Evolutionary conservation across 495 filamentous ascomycete species (phyloP), one percentile per base, ranked within the genome.

Genomic region (Pseudoneurospora amorphoporcata): DNA sequence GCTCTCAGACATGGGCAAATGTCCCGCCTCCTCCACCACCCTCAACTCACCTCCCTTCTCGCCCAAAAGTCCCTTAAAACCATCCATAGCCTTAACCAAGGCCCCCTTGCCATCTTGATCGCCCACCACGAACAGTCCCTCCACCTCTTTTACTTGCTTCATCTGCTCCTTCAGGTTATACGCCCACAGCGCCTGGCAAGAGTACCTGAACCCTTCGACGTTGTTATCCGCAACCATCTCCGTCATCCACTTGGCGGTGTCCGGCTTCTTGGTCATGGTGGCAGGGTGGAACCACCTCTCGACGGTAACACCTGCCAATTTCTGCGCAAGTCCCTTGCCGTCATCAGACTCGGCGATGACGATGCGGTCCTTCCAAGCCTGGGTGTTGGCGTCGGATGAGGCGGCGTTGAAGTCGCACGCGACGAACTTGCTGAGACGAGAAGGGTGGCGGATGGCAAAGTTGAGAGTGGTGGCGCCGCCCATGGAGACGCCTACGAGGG

Each of bases 1-100:
- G 73, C 90, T 87, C 83, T 95, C 92, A 42, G 87, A 89, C 92
- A 95, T 95, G 4, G 92, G 92, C 81, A 95, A 79, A 82, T 95
- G 92, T 0, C 92, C 92, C 0, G 92, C 90, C 35, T 82, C 79
- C 2, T 90, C 86, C 69, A 94, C 86, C 69, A 90, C 78, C 77
- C 83, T 86, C 72, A 91, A 82, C 77, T 88, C 85, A 0, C 87
- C 86, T 1, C 85, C 88, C 1, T 78, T 77, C 6, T 73, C 70
- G 4, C 87, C 88, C 72, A 92, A 77, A 68, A 82, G 79, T 0
- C 80, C 82, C 72, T 85, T 88, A 84, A 94, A 93, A 38, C 90
- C 88, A 70, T 88, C 87, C 92, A 94, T 94, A 2, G 90, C 90
- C 80, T 87, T 87, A 1, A 92, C 91, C 53, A 95, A 77, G 1